Evolutionary conservation across 148 eudicot genomes (phyloP).

Genomic region (Simmondsia chinensis): DNA sequence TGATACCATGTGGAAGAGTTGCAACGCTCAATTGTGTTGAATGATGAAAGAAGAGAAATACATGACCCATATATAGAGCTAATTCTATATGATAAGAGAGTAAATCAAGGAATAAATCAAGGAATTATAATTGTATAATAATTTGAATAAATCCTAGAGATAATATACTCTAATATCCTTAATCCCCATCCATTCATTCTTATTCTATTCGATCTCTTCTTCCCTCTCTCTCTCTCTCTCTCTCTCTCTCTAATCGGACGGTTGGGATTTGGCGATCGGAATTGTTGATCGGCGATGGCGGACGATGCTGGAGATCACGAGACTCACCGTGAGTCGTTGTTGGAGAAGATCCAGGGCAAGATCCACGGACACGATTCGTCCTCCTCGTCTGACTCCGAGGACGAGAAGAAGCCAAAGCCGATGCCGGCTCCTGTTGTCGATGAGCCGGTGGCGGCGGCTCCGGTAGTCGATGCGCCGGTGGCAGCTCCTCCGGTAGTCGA

Average conservation of each 20-base stretch:
- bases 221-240: neutral
- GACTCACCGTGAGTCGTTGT: slow-evolving; percentile 36
- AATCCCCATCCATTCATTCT: neutral
- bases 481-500: slow-evolving; percentile 13
- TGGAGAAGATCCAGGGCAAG: slow-evolving; percentile 57
- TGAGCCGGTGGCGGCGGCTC: slow-evolving; percentile 4
- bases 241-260: too few relatives aligned
- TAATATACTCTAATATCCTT: too few relatives aligned
- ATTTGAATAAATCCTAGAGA: too few relatives aligned
- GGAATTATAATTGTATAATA: too few relatives aligned
- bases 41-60: too few relatives aligned
- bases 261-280: too few relatives aligned
- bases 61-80: too few relatives aligned
- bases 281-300: slow-evolving; percentile 20
- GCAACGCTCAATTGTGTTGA: too few relatives aligned
- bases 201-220: neutral
- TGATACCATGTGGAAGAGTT: too few relatives aligned
- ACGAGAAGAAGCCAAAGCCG: slow-evolving; percentile 10
- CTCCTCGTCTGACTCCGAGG: slow-evolving; percentile 38
- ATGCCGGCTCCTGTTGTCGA: slow-evolving; percentile 16
- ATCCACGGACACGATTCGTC: slow-evolving; percentile 28
- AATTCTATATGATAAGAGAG: too few relatives aligned
- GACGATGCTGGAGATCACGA: slow-evolving; percentile 36
- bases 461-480: neutral
- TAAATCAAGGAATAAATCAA: too few relatives aligned